A percentile compares a stretch with the other conserved stretches of the same genome.
These are phyloP conservation scores for Xylaria flabelliformis DNA, from an alignment of 495 filamentous ascomycete genomes.

Conservation along the genomic window DNA sequence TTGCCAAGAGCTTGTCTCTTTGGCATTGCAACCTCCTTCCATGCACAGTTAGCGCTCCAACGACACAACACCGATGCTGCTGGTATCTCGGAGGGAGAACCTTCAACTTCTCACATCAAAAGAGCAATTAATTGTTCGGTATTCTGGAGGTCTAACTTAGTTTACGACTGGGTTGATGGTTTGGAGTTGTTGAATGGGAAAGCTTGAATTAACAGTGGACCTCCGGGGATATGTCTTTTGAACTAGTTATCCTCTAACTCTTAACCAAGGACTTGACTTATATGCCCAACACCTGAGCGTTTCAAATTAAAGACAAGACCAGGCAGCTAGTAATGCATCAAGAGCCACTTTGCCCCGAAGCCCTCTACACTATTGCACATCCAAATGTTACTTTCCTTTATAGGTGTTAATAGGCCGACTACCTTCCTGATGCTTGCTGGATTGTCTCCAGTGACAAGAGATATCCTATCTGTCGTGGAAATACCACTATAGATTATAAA, in stretches of 20 bases:
- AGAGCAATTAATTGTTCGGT: background rate
- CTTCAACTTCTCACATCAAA: background rate
- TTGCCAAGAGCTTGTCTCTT: constrained; percentile 11
- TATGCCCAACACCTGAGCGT: constrained; percentile 14
- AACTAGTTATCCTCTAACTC: constrained; percentile 12
- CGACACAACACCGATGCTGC: background rate
- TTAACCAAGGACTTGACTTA: background rate
- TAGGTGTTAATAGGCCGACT: constrained; percentile 23
- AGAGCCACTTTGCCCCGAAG: constrained; percentile 5
- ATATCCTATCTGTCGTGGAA: constrained; percentile 18
- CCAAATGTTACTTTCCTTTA: constrained; percentile 30
- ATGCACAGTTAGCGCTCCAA: constrained; percentile 24
- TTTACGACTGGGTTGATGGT: background rate
- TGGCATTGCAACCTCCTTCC: constrained; percentile 17
- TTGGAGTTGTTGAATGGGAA: background rate
- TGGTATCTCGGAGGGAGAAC: background rate
- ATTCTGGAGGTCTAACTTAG: background rate
- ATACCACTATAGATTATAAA: background rate
- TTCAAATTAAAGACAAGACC: constrained; percentile 7
- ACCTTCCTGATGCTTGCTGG: constrained; percentile 27
- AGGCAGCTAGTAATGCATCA: constrained; percentile 15
- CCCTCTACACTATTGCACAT: constrained; percentile 4
- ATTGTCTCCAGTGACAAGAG: background rate
- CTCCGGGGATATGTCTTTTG: background rate
- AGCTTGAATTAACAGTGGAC: background rate